Evolutionary conservation across 139 green algal genomes (phyloP), one percentile per base, ranked within the genome.

Genomic region (Tetradesmus obliquus): DNA sequence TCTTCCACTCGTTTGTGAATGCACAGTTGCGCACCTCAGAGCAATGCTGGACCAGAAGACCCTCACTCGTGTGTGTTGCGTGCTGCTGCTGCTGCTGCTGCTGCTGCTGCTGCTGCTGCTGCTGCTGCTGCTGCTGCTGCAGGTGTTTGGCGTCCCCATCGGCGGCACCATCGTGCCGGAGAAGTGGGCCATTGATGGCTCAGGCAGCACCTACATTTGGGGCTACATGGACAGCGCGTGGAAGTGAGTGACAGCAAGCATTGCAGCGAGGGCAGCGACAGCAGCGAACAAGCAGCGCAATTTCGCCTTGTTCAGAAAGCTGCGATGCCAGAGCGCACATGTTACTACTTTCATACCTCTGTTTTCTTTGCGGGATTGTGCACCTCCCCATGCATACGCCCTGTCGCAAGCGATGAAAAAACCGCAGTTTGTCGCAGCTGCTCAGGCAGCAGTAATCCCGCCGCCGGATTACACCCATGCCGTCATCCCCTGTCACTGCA

Each of bases 201-300:
- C 96, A 8, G 97, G 97, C 81, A 96, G 91, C 90, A 98, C 97
- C 15, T 99, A 97, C 94, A 97, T 99, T 83, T 99, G 97, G 97
- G 97, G 95, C 71, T 97, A 95, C 87, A 95, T 97, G 80, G 97
- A 99, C 79, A 92, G 93, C 22, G 95, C 94, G 51, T 99, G 94
- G 95, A 96, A 93, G 96, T 97, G 86, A 55, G 94, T 45, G 66
- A 2, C 24, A 45, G 1, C 17, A 12, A 82, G 17, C 22, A 51
- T 55, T 53, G 79, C 3, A 91, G 32, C 51, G n/a, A 58, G 32
- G 66, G 12, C 84, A 53, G 32, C 32, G 32, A 45, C 32, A 45
- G 32, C 32, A 45, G 32, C 32, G 32, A 45, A 1, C 0, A 45
- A 45, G 32, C 32, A 45, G 32, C 32, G 32, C 32, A 45, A 45